Base-by-base conservation (phyloP, 495 filamentous ascomycete species). In the Cercophora newfieldiana region DNA sequence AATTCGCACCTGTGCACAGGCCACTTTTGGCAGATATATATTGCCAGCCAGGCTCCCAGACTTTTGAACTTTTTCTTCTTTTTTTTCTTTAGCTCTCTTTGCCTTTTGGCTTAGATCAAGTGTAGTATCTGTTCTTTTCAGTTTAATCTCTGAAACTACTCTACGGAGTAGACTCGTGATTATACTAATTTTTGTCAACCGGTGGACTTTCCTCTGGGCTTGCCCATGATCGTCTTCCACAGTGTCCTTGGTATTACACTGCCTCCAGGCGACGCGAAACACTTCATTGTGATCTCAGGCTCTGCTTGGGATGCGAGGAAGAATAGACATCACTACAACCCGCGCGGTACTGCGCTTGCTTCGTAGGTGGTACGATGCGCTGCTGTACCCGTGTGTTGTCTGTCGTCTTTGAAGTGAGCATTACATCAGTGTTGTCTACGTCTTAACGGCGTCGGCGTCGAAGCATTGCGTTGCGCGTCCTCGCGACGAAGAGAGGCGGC, bases 61-160 rank as follows among this genome's bases (percentile, higher is more conserved):
- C 48, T 69, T 73, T 67, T 18, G 61, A 68, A 71, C 30, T 72
- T 50, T 72, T 71, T 69, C 65, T 19, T 62, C 49, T 26, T 79
- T 79, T 76, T n/a, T 67, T 69, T 79, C 77, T 70, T 75, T 66
- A 80, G 76, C 79, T 81, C 77, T 79, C 76, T 79, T 83, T 81
- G 85, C 86, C 86, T 86, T 86, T 86, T 88, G 87, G 87, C 87
- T 89, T 88, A 93, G 91, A 93, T 94, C 90, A 93, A 92, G 91
- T 94, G 90, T 94, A 93, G 91, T 94, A 95, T 94, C 91, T 94
- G 91, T 94, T 94, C 91, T 94, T 92, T 92, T 93, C 89, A 93
- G 90, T 92, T 91, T 92, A 92, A 92, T 85, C 81, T 83, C 83
- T 86, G 83, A 84, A 83, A 84, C 75, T 75, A 71, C 69, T 73